Conservation (phyloP, 2,329 filamentous ascomycete species). For the Ophiostoma novo-ulmi region DNA sequence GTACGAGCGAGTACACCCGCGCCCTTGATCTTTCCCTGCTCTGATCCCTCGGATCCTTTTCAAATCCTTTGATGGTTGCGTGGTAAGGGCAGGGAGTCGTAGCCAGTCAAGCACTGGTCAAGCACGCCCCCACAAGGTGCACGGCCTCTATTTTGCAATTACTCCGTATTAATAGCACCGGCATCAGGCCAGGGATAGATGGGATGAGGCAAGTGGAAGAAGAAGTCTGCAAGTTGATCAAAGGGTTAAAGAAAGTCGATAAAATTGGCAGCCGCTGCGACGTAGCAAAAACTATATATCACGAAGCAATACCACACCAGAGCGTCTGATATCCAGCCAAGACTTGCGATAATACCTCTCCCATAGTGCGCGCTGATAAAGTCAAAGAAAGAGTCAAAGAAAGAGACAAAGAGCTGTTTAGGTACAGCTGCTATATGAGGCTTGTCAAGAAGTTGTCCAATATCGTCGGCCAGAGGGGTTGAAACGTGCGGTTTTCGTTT, state of each 20-base stretch:
- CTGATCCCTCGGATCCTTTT: neutral
- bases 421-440: neutral
- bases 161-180: neutral
- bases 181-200: neutral
- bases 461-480: conserved; percentile 2
- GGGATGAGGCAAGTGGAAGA: neutral
- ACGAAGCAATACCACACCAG: conserved; percentile 4
- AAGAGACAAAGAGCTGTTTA: neutral
- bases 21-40: neutral
- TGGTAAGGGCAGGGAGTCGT: neutral
- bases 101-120: neutral
- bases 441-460: neutral
- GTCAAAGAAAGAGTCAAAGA: neutral
- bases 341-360: neutral
- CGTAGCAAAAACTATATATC: neutral
- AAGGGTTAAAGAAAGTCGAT: neutral
- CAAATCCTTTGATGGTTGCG: no score
- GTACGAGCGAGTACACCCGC: neutral
- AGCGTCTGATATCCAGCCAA: conserved; percentile 8
- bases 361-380: neutral
- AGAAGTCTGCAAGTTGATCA: neutral
- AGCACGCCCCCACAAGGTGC: neutral
- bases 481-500: neutral
- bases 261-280: neutral
- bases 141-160: neutral